Conservation (phyloP, 768 basidiomycete genomes). For the Brasilioporus rufonigricans region DNA sequence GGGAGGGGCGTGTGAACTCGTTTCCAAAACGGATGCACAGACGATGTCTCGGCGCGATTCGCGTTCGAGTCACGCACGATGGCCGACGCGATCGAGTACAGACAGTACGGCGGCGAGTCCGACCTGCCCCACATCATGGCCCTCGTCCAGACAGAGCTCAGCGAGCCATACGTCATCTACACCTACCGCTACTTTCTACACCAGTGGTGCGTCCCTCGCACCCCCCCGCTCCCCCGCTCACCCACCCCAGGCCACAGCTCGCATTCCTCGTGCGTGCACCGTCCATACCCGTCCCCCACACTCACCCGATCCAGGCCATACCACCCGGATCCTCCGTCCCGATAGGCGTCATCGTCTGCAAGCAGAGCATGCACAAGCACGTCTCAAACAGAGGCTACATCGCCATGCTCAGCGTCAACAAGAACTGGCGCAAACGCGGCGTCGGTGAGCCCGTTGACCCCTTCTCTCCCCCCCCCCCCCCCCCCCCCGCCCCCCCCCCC, state of each 20-base stretch:
- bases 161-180: conserved; percentile 94
- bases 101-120: conserved; percentile 71
- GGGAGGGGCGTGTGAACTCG: no score
- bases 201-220: conserved; percentile 69
- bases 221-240: not conserved
- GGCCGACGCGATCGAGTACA: conserved; percentile 48
- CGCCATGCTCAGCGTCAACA: conserved; percentile 93
- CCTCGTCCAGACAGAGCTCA: conserved; percentile 87
- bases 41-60: not conserved
- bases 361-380: conserved; percentile 86
- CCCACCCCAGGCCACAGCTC: conserved; percentile 72
- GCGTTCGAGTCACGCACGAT: conserved; percentile 6
- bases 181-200: conserved; percentile 96
- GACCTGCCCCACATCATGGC: conserved; percentile 83
- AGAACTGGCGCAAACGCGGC: conserved; percentile 82
- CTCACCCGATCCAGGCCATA: conserved; percentile 24
- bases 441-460: conserved; percentile 89
- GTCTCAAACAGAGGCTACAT: conserved; percentile 88
- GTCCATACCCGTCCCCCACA: rapidly evolving
- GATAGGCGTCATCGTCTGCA: conserved; percentile 94
- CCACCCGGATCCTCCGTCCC: conserved; percentile 44
- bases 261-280: conserved; percentile 61
- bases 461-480: not conserved
- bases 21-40: not conserved
- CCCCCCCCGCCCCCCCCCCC: not conserved